These are phyloP conservation scores for Naganishia sp. DNA, from an alignment of 1,284 basidiomycete genomes.

Conservation along the genomic window DNA sequence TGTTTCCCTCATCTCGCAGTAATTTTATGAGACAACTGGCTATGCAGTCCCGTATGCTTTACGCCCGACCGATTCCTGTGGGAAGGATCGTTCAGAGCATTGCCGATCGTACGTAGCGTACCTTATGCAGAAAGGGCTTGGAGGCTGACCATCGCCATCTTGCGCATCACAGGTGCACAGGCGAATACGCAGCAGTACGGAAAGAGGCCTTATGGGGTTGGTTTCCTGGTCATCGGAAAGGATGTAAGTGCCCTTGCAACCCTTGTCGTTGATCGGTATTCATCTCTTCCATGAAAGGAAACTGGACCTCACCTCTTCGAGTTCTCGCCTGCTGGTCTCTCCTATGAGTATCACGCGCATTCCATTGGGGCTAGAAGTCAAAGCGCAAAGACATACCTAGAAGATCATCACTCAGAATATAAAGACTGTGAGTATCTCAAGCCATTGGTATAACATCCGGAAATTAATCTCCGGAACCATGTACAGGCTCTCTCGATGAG, in stretches of 20 bases:
- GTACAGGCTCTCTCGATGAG: slow-evolving; percentile 73
- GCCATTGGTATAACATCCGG: neutral
- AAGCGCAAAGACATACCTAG: slow-evolving; percentile 97
- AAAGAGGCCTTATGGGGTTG: slow-evolving; percentile 94
- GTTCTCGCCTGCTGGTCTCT: slow-evolving; percentile 95
- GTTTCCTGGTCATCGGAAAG: slow-evolving; percentile 94
- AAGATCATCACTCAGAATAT: slow-evolving; percentile 89
- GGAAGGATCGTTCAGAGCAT: slow-evolving; percentile 89
- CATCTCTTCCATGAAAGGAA: slow-evolving; percentile 54
- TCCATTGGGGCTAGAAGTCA: slow-evolving; percentile 97
- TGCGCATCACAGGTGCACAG: slow-evolving; percentile 74
- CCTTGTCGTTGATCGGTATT: neutral
- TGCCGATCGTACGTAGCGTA: slow-evolving; percentile 72
- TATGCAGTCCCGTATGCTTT: slow-evolving; percentile 90
- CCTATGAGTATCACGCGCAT: slow-evolving; percentile 98
- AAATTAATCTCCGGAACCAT: slow-evolving; percentile 11
- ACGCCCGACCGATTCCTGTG: slow-evolving; percentile 91
- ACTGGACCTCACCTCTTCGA: slow-evolving; percentile 96
- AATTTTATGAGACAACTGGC: slow-evolving; percentile 99
- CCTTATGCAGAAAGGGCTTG: neutral
- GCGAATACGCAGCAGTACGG: slow-evolving; percentile 99
- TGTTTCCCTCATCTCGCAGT: slow-evolving; percentile 55
- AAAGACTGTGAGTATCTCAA: slow-evolving; percentile 65
- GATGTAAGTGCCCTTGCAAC: slow-evolving; percentile 58
- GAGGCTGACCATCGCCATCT: neutral